Base-by-base conservation (phyloP, 2,329 filamentous ascomycete genomes). In the Trichoderma sp. region DNA sequence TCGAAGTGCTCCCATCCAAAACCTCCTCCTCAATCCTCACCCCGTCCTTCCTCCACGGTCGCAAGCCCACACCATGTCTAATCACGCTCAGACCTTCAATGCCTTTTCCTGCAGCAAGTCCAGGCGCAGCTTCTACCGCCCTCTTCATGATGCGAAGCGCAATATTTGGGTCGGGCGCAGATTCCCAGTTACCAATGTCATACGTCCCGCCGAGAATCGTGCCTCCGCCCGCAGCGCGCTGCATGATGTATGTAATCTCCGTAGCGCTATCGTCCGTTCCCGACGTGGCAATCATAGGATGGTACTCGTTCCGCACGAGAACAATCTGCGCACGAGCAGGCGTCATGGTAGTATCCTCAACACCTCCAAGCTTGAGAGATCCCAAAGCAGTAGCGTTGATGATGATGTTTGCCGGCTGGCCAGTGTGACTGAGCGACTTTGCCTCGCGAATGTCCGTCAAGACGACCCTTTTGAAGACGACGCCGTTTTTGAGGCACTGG, bases 151-250 rank as follows among this genome's bases (percentile, higher is more conserved):
- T 97, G 14, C 94, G 87, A 69, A 87, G 82, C 0, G 94, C 93
- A n/a, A 94, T 85, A 78, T 93, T 93, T 0, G 91, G 91, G 77
- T 97, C 94, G 1, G 92, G 90, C 75, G 91, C 87, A 47, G 90
- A 87, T 75, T 96, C 92, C 93, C 93, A 97, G 77, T 90, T 92
- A 32, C 90, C 87, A 76, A 91, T 89, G 79, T 94, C 91, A 77
- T 97, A 93, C 61, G 91, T 95, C 3, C 95, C 95, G n/a, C 94
- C 95, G 3, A 97, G 84, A 56, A 97, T 86, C 0, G 93, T 96
- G 12, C 95, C 95, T 24, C 94, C 95, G n/a, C 88, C 88, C 0
- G 86, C 87, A 1, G 94, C 93, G 32, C 95, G 88, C 77, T 90
- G 90, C 94, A 98, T 97, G 62, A 92, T 86, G 79, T 98, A 98